A percentile compares a stretch with the other conserved stretches of the same genome.
Evolutionary conservation across 176 grass and related monocot species (phyloP).

Genomic region (Calamus simplicifolius): DNA sequence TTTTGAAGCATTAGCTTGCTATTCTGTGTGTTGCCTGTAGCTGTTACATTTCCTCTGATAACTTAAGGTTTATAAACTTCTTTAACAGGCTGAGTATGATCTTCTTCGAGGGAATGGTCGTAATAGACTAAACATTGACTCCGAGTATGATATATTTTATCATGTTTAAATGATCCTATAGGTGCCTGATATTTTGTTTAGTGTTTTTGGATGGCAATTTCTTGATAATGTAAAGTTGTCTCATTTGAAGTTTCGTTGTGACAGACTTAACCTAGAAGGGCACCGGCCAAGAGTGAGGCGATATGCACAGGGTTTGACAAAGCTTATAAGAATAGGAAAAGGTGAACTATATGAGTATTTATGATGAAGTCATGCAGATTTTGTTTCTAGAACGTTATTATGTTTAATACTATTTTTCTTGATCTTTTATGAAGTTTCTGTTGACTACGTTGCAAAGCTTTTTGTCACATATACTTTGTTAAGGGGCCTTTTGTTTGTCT

Average conservation of each 20-base stretch:
- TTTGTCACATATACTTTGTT: no score
- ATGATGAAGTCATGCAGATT: neutral
- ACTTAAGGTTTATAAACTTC: conserved; percentile 12
- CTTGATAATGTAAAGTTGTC: no score
- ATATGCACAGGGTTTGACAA: conserved; percentile 80
- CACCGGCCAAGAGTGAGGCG: conserved; percentile 71
- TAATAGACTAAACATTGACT: conserved; percentile 57
- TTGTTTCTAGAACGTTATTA: no score
- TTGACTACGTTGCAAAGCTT: no score
- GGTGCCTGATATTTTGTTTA: no score
- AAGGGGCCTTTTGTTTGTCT: no score
- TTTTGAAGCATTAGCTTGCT: no score
- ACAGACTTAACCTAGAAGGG: conserved; percentile 81
- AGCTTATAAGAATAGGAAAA: conserved; percentile 90
- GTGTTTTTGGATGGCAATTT: no score
- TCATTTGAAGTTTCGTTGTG: neutral
- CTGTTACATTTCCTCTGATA: conserved; percentile 8
- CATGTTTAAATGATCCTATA: no score
- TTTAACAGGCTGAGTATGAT: conserved; percentile 69
- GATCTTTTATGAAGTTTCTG: no score
- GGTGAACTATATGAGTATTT: conserved; percentile 33
- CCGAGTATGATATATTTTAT: conserved; percentile 43
- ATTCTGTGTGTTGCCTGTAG: neutral
- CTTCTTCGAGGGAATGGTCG: conserved; percentile 34
- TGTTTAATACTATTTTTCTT: no score